These are phyloP conservation scores for Ensete glaucum DNA, from an alignment of 176 grass and related monocot species.

Conservation along the genomic window DNA sequence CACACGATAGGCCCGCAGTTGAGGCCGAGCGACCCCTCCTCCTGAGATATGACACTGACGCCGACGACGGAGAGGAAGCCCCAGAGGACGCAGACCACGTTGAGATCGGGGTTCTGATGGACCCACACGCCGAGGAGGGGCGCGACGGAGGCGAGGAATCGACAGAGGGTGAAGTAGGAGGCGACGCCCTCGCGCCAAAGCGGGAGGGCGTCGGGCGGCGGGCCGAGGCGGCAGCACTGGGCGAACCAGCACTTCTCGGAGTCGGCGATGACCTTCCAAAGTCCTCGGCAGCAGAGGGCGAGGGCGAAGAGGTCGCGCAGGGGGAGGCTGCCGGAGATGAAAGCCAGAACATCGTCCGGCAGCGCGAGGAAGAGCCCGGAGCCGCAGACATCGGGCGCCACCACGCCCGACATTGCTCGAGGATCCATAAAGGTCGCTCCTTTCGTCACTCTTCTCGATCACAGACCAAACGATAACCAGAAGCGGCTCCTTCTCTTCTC, in stretches of 20 bases:
- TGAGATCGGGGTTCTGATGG: constrained; percentile 86
- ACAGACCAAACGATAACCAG: not conserved
- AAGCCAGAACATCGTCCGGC: constrained; percentile 59
- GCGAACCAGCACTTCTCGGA: constrained; percentile 58
- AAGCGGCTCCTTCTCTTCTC: not conserved
- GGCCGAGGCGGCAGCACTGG: constrained; percentile 38
- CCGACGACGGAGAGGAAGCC: constrained; percentile 77
- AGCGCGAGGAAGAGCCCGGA: constrained; percentile 47
- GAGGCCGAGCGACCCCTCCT: constrained; percentile 28
- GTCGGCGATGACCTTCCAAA: constrained; percentile 27
- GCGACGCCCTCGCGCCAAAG: constrained; percentile 21
- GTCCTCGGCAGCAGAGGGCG: constrained; percentile 42
- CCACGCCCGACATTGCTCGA: not conserved
- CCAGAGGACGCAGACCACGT: constrained; percentile 59
- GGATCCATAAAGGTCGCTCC: not conserved
- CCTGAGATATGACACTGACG: constrained; percentile 57
- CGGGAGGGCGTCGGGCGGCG: constrained; percentile 22
- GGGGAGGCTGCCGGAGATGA: constrained; percentile 43
- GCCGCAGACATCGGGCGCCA: constrained; percentile 16
- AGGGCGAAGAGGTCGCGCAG: constrained; percentile 47
- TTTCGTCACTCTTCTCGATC: not conserved
- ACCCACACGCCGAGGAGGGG: constrained; percentile 62
- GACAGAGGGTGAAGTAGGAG: constrained; percentile 43
- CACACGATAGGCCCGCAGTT: constrained; percentile 30
- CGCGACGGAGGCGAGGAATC: constrained; percentile 56